Conservation (phyloP, 306 rosid species). For the Alnus rubra region DNA sequence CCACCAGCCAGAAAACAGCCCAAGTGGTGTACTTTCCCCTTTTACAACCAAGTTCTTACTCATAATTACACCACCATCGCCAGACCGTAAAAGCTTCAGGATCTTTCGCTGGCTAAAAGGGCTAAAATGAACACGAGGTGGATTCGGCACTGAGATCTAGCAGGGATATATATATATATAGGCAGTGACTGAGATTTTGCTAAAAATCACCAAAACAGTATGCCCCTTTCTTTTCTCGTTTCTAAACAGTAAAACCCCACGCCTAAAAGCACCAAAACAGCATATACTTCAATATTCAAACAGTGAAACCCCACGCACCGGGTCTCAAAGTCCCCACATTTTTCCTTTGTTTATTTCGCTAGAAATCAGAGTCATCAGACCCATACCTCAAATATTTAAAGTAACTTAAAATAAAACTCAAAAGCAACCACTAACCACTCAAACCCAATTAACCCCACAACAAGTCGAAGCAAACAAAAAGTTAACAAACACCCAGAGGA, state of each 20-base stretch:
- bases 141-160: neutral
- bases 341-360: neutral
- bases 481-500: neutral
- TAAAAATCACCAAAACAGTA: neutral
- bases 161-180: neutral
- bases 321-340: slow-evolving; percentile 20
- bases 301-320: slow-evolving; percentile 13
- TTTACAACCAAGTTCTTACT: neutral
- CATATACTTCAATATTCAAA: slow-evolving; percentile 2
- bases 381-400: slow-evolving; percentile 2
- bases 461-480: slow-evolving; percentile 22
- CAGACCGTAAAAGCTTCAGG: neutral
- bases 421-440: slow-evolving; percentile 14
- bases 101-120: neutral
- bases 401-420: neutral
- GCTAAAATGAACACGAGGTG: neutral
- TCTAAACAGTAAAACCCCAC: neutral
- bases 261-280: neutral
- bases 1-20: neutral
- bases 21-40: neutral
- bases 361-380: slow-evolving; percentile 6
- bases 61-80: neutral
- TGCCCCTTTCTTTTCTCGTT: neutral
- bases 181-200: neutral
- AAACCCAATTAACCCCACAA: neutral